phyloP scores from a whole-genome alignment of 768 basidiomycete species.

The Tricholoma furcatifolium region DNA sequence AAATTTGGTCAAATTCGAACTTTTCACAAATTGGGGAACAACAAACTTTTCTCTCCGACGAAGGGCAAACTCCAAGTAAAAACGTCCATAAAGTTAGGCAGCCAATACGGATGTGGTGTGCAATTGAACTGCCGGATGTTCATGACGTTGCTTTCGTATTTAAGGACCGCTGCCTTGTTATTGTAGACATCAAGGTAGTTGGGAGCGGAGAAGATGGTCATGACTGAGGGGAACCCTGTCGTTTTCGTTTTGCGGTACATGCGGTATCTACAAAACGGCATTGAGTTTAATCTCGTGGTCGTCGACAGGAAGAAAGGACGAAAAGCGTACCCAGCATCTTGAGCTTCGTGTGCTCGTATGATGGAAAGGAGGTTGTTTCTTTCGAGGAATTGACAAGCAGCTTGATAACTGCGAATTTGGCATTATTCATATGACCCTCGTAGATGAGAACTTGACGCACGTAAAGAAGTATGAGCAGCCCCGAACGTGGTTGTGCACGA shows the following conservation, averaged over 20 bases:
- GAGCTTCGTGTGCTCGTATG: slow-evolving; percentile 97
- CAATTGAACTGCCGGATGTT: slow-evolving; percentile 98
- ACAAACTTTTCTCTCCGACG: slow-evolving; percentile 94
- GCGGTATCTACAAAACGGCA: slow-evolving; percentile 63
- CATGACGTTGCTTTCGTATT: slow-evolving; percentile 99
- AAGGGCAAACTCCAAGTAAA: slow-evolving; percentile 99
- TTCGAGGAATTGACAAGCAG: slow-evolving; percentile 96
- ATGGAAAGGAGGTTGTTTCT: slow-evolving; percentile 95
- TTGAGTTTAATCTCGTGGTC: slow-evolving; percentile 1
- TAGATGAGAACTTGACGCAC: slow-evolving; percentile 23
- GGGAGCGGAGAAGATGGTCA: slow-evolving; percentile 99
- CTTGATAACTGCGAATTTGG: slow-evolving; percentile 69
- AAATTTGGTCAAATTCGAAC: slow-evolving; percentile 3
- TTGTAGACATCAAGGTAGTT: slow-evolving; percentile 99
- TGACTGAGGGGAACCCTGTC: slow-evolving; percentile 97
- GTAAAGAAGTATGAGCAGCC: slow-evolving; percentile 95
- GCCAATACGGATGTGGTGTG: slow-evolving; percentile 94
- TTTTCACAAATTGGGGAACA: background rate
- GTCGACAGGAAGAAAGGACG: background rate
- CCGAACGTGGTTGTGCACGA: slow-evolving; percentile 94
- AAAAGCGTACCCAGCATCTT: slow-evolving; percentile 86
- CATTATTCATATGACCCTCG: slow-evolving; percentile 8
- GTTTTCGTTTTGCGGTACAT: slow-evolving; percentile 99
- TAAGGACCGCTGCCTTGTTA: slow-evolving; percentile 98
- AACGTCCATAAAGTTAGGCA: slow-evolving; percentile 99